Evolutionary conservation across 1,284 basidiomycete genomes (phyloP).

Genomic region (Ustilago cynodontis): DNA sequence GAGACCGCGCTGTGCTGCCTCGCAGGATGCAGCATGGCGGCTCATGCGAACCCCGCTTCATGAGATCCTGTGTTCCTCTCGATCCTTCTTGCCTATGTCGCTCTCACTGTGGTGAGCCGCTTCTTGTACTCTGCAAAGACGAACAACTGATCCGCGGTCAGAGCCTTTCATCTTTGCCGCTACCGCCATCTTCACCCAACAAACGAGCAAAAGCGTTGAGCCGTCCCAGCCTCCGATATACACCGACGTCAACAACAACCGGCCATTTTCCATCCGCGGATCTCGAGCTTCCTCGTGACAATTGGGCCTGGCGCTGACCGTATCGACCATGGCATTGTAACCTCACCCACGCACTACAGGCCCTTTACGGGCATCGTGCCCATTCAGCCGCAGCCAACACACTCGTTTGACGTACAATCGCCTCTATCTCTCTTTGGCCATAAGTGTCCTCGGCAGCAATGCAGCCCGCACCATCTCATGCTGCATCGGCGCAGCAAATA

Average conservation of each 20-base stretch:
- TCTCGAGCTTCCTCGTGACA: no score
- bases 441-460: conserved; percentile 2
- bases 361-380: conserved; percentile 16
- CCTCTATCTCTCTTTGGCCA: not conserved
- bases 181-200: not conserved
- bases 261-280: no score
- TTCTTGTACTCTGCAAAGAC: no score
- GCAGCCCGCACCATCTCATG: not conserved
- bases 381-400: not conserved
- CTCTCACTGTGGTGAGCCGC: no score
- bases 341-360: not conserved
- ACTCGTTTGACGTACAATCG: no score
- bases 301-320: no score
- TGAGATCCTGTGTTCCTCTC: not conserved
- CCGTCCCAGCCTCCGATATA: no score
- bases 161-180: not conserved
- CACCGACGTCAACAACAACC: no score
- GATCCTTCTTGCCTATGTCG: not conserved
- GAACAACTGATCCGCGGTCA: not conserved
- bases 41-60: not conserved
- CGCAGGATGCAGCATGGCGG: not conserved
- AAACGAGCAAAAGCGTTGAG: no score
- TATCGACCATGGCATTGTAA: conserved; percentile 13
- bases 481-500: not conserved
- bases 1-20: not conserved